Evolutionary conservation across 169 alveolate species (phyloP).

Genomic region (Babesia ovata): DNA sequence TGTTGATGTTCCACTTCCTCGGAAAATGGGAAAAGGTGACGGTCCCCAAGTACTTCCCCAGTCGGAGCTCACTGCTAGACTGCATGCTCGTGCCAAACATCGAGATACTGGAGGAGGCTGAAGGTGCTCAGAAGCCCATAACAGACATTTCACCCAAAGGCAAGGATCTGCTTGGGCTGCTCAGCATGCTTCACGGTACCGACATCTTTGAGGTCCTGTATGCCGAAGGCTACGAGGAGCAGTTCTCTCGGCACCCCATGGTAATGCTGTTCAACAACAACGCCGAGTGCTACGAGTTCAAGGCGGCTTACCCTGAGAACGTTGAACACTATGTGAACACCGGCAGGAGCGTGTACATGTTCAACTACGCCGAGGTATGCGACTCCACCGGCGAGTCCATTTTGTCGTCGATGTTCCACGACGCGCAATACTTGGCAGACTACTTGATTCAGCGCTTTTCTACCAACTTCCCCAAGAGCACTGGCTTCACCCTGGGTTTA

Average conservation of each 20-base stretch:
- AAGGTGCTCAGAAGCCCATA: neutral
- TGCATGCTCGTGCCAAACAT: conserved; percentile 28
- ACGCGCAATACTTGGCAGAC: conserved; percentile 6
- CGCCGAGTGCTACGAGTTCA: conserved; percentile 42
- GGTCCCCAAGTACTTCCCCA: conserved; percentile 13
- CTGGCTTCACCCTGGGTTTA: conserved; percentile 17
- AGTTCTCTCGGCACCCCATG: conserved; percentile 27
- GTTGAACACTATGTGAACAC: conserved; percentile 2
- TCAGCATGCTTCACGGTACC: conserved; percentile 36
- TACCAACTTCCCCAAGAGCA: neutral
- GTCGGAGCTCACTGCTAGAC: conserved; percentile 6
- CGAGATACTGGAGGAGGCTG: neutral
- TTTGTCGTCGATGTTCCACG: conserved; percentile 23
- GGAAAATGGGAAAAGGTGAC: conserved; percentile 13
- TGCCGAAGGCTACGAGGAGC: conserved; percentile 19
- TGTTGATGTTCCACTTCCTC: conserved; percentile 20
- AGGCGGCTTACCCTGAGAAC: neutral
- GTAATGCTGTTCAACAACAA: conserved; percentile 32
- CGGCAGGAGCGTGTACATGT: conserved; percentile 29
- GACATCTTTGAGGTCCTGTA: conserved; percentile 15
- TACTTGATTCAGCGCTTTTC: conserved; percentile 10
- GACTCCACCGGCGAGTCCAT: conserved; percentile 33
- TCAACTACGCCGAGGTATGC: conserved; percentile 37
- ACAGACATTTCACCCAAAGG: conserved; percentile 12
- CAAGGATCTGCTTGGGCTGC: neutral